Evolutionary conservation across 1,139 yeast genomes (phyloP), one percentile per base, ranked within the genome.

Genomic region (Lodderomyces beijingensis): DNA sequence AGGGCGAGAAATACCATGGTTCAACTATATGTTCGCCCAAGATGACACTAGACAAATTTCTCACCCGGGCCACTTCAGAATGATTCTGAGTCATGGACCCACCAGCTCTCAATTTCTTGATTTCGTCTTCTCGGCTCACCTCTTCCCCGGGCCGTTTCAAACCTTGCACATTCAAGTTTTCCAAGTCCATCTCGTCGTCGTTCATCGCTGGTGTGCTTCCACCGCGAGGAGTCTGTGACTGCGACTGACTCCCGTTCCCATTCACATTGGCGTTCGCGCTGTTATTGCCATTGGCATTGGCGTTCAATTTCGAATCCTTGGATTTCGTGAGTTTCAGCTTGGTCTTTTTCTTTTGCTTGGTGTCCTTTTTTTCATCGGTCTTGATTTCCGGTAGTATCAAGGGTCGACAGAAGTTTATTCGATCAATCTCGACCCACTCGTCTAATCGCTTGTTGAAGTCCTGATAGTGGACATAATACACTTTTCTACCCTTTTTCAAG

Each of bases 1-100:
- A 91, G 0, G 99, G 97, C 2, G 96, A 85, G 52, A 93, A 91
- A 59, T 91, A 93, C 99, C 99, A 91, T 2, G 99, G 98, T 53
- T 91, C 99, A 31, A 93, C 86, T 42, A 85, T 85, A 56, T 80
- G 88, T 42, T 83, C 85, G 1, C 98, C 99, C 59, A 91, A 77
- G 4, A 87, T 81, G 3, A 91, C 74, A 30, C 76, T 70, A 25
- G 76, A 69, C 43, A 93, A 68, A 53, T 91, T 91, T 47, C 97
- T 73, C 28, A 91, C 96, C 39, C 95, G 70, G 0, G 97, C 88
- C 16, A 91, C 87, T 51, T 91, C 98, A 51, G 79, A 81, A 45
- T 85, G 83, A 43, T 70, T 72, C 56, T 93, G 98, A 5, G 94
- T 85, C 98, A 93, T 91, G 1, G 97, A 89, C 2, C 98, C 98